Evolutionary conservation across 2,329 filamentous ascomycete species (phyloP).

Genomic region (Trichoderma harzianum): DNA sequence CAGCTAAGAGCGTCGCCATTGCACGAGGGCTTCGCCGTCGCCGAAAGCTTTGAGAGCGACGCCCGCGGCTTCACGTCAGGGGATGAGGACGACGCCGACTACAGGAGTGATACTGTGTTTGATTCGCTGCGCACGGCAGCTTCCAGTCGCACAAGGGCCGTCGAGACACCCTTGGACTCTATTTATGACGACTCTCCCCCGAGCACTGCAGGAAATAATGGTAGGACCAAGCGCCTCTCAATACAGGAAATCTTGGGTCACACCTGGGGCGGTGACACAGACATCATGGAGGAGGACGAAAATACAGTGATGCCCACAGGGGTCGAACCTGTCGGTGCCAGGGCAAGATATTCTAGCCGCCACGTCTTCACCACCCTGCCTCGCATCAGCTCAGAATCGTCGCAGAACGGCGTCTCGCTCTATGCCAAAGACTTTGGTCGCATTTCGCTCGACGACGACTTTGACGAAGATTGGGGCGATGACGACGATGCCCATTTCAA

Average conservation of each 20-base stretch:
- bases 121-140: slow-evolving; percentile 72
- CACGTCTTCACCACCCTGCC: slow-evolving; percentile 21
- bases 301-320: slow-evolving; percentile 50
- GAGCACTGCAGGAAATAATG: slow-evolving; percentile 52
- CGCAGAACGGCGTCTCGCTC: slow-evolving; percentile 33
- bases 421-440: slow-evolving; percentile 44
- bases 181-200: slow-evolving; percentile 79
- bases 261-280: slow-evolving; percentile 52
- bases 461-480: slow-evolving; percentile 61
- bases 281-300: slow-evolving; percentile 63
- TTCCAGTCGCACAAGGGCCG: slow-evolving; percentile 62
- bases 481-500: slow-evolving; percentile 53
- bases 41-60: slow-evolving; percentile 68
- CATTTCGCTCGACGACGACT: slow-evolving; percentile 58
- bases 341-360: slow-evolving; percentile 19
- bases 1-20: slow-evolving; percentile 32
- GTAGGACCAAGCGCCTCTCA: slow-evolving; percentile 53
- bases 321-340: slow-evolving; percentile 31
- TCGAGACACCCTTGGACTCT: slow-evolving; percentile 70
- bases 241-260: slow-evolving; percentile 58
- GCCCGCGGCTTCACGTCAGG: slow-evolving; percentile 60
- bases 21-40: slow-evolving; percentile 49
- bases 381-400: slow-evolving; percentile 31
- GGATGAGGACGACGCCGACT: slow-evolving; percentile 75
- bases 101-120: slow-evolving; percentile 72